Conservation (phyloP, 2,329 filamentous ascomycete species). For the Diplocarpon rosae region DNA sequence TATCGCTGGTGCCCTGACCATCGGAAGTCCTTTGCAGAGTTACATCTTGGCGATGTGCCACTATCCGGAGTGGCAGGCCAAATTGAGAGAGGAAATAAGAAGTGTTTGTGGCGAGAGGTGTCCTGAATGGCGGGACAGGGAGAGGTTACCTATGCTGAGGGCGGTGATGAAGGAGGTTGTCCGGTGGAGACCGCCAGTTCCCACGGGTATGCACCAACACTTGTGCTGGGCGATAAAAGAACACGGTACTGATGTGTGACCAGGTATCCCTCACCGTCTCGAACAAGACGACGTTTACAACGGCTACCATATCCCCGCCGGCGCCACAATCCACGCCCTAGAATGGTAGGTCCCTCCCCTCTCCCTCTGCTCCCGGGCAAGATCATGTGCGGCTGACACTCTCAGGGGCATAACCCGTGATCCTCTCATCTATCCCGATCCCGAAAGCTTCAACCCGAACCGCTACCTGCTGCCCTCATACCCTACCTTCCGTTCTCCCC, state of each 20-base stretch:
- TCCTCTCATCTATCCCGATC: constrained; percentile 47
- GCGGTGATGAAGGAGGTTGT: constrained; percentile 32
- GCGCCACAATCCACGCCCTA: constrained; percentile 34
- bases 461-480: constrained; percentile 51
- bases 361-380: background rate
- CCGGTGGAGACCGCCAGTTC: constrained; percentile 38
- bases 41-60: constrained; percentile 31
- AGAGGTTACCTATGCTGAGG: constrained; percentile 31
- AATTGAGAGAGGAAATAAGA: constrained; percentile 33
- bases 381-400: background rate
- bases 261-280: constrained; percentile 30
- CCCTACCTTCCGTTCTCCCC: constrained; percentile 54
- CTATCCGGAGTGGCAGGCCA: constrained; percentile 33
- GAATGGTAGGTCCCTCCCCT: constrained; percentile 33
- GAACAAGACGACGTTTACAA: constrained; percentile 34
- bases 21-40: constrained; percentile 27
- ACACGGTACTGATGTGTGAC: constrained; percentile 24
- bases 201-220: constrained; percentile 32
- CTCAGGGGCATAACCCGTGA: constrained; percentile 46
- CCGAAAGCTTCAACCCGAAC: constrained; percentile 51
- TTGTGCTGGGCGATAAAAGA: background rate
- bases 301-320: constrained; percentile 35
- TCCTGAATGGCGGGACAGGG: constrained; percentile 30
- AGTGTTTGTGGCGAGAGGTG: constrained; percentile 30
- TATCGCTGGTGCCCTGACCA: constrained; percentile 34